Conservation (phyloP, 2,329 filamentous ascomycete species). For the Davidsoniella virescens region DNA sequence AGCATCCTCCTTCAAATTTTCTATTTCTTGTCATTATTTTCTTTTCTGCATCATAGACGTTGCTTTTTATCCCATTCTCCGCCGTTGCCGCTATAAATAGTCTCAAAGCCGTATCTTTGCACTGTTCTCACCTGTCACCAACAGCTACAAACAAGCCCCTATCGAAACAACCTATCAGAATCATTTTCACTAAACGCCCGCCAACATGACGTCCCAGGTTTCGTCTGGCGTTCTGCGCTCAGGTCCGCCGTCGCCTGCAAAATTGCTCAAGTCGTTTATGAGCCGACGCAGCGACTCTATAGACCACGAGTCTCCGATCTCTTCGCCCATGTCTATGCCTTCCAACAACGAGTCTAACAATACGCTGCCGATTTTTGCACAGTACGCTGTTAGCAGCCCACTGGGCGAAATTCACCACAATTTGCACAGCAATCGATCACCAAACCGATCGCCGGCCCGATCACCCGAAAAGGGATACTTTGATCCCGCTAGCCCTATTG, state of each 20-base stretch:
- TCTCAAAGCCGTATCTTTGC: too few species aligned
- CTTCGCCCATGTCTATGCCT: slow-evolving; percentile 9
- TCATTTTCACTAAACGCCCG: not conserved
- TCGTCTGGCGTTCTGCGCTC: slow-evolving; percentile 10
- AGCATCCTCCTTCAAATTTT: too few species aligned
- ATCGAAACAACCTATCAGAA: not conserved
- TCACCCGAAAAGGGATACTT: slow-evolving; percentile 6
- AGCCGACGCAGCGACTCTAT: slow-evolving; percentile 11
- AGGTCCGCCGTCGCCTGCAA: slow-evolving; percentile 7
- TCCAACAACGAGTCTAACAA: slow-evolving; percentile 7
- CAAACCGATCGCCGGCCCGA: slow-evolving; percentile 7
- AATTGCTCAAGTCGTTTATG: slow-evolving; percentile 11
- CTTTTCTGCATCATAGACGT: too few species aligned
- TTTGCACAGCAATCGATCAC: slow-evolving; percentile 5
- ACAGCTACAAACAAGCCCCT: too few species aligned
- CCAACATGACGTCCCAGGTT: slow-evolving; percentile 9
- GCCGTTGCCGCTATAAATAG: too few species aligned
- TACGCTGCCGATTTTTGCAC: slow-evolving; percentile 8
- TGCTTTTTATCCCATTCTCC: too few species aligned
- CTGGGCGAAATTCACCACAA: slow-evolving; percentile 10
- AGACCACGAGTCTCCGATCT: slow-evolving; percentile 5
- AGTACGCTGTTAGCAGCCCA: slow-evolving; percentile 9
- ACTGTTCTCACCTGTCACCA: too few species aligned
- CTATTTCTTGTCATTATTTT: too few species aligned
- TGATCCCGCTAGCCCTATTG: not conserved